Evolutionary conservation across 345 rosid genomes (phyloP).

Genomic region (Citrus australasica): DNA sequence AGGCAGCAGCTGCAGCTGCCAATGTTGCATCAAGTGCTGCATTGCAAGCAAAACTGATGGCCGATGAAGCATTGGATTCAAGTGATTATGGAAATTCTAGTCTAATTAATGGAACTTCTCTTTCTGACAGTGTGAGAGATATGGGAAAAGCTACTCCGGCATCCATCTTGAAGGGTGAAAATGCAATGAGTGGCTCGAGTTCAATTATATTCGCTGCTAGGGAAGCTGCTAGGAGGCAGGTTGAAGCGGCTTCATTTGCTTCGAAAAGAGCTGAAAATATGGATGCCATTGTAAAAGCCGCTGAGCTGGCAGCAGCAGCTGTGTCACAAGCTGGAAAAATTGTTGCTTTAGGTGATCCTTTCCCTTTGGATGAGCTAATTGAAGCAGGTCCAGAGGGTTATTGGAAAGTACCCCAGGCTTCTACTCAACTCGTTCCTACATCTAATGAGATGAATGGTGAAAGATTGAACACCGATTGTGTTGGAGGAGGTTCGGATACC

Average conservation of each 20-base stretch:
- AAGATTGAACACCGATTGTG: conserved; percentile 13
- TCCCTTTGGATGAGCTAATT: conserved; percentile 53
- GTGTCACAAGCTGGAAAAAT: conserved; percentile 92
- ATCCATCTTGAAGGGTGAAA: conserved; percentile 54
- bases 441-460: conserved; percentile 24
- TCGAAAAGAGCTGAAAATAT: conserved; percentile 90
- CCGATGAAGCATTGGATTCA: conserved; percentile 71
- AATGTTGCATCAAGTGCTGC: conserved; percentile 94
- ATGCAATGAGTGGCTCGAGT: conserved; percentile 46
- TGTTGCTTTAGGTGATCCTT: conserved; percentile 79
- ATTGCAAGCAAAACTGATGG: conserved; percentile 87
- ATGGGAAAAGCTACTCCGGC: conserved; percentile 51
- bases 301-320: conserved; percentile 92
- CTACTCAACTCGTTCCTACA: conserved; percentile 34
- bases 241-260: conserved; percentile 89
- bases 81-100: conserved; percentile 21
- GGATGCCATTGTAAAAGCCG: conserved; percentile 90
- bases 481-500: conserved; percentile 20
- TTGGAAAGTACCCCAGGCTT: conserved; percentile 50
- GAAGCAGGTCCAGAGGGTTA: conserved; percentile 75
- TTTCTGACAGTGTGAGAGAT: conserved; percentile 29
- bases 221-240: conserved; percentile 79
- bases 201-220: conserved; percentile 68
- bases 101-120: conserved; percentile 30
- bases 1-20: conserved; percentile 97